Base-by-base conservation (phyloP, 1,284 basidiomycete genomes). In the Gomphus bonarii region DNA sequence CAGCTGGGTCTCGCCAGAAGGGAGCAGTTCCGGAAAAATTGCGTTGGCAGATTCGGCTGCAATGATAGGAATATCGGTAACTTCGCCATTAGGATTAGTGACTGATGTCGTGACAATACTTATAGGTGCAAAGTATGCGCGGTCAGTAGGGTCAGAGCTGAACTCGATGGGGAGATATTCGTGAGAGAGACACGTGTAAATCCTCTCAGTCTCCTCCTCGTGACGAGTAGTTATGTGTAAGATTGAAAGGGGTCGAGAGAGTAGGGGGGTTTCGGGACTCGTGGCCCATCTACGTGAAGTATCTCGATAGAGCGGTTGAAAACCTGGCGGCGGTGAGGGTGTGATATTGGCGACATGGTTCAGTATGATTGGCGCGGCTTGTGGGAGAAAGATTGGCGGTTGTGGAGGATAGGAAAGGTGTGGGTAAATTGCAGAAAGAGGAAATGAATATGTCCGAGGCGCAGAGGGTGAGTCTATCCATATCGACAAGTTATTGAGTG, bases 391-490 rank as follows among this genome's bases (percentile, higher is more conserved):
- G 11, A 58, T 52, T 5, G 49, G 42, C 28, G 47, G 50, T 25
- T 50, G 22, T 11, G 56, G 50, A 18, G 56, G 40, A 53, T 44
- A 52, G 2, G 56, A 28, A 3, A 58, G 42, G 36, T 58, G 56
- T 20, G 56, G 56, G 12, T 46, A 58, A 16, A 58, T 51, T 25
- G 31, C 49, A 14, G 56, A 58, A 16, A 58, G 36, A n/a, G 56
- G 56, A n/a, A 40, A 58, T 20, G 56, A 58, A 28, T 52, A 58
- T 36, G 56, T 58, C 20, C 36, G 56, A 47, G 56, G 56, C 8
- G 50, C 40, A 36, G 50, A 51, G n/a, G 56, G 56, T 28, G 56
- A 58, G 44, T 58, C 56, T 38, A 58, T 40, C 56, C 56, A 58
- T 44, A 58, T 58, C 20, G 56, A 58, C 38, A 58, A 40, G n/a